phyloP scores from a whole-genome alignment of 805 yeast genomes.

The Schizosaccharomyces cryophilus region DNA sequence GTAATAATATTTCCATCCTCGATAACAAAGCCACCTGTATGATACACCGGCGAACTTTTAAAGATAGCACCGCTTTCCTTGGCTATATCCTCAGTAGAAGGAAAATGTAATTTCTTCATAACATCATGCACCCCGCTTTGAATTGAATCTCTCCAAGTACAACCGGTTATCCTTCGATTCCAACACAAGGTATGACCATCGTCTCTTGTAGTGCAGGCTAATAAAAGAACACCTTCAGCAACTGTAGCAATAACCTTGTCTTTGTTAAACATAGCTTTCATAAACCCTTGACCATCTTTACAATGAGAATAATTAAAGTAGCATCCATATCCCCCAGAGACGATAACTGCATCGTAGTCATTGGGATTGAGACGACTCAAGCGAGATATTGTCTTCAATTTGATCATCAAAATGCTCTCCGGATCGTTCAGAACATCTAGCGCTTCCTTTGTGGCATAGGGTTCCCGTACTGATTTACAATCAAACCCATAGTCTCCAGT shows the following conservation, averaged over 20 bases:
- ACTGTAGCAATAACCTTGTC: background rate
- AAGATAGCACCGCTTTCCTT: background rate
- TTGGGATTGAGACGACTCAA: background rate
- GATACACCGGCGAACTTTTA: background rate
- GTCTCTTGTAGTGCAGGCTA: background rate
- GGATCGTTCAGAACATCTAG: background rate
- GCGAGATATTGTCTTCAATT: background rate
- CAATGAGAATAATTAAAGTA: background rate
- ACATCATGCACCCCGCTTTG: background rate
- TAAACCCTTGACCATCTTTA: background rate
- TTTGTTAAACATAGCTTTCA: background rate
- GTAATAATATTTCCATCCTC: background rate
- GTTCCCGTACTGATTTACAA: background rate
- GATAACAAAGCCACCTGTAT: background rate
- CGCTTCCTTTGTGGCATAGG: background rate
- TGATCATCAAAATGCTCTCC: background rate
- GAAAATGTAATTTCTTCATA: background rate
- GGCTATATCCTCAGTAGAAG: background rate
- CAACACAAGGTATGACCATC: background rate
- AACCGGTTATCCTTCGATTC: background rate
- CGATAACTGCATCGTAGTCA: background rate
- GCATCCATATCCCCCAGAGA: background rate
- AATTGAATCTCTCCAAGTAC: background rate
- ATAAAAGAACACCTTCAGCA: background rate
- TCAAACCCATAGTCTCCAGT: background rate